Conservation (phyloP, 2,329 filamentous ascomycete genomes). For the Coniella lustricola region DNA sequence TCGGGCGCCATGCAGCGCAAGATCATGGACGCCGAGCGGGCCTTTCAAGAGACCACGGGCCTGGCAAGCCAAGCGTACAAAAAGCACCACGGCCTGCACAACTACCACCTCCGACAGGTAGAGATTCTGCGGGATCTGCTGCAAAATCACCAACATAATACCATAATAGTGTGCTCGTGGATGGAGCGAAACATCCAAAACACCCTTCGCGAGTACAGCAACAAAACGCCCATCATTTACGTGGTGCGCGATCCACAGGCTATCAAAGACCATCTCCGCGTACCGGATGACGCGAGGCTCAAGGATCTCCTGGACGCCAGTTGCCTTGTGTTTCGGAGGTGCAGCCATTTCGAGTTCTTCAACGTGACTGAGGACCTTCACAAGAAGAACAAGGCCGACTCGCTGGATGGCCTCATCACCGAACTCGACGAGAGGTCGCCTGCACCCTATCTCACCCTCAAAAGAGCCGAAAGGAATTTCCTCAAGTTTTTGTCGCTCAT, state of each 20-base stretch:
- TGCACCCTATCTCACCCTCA: constrained; percentile 59
- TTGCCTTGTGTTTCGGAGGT: constrained; percentile 53
- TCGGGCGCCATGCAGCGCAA: constrained; percentile 62
- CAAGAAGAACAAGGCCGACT: constrained; percentile 25
- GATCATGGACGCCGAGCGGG: constrained; percentile 61
- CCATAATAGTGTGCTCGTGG: constrained; percentile 66
- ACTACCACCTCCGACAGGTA: constrained; percentile 58
- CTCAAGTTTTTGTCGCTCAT: constrained; percentile 60
- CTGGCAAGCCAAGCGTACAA: constrained; percentile 57
- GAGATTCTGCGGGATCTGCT: constrained; percentile 55
- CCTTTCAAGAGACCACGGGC: constrained; percentile 59
- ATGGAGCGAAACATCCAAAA: constrained; percentile 57
- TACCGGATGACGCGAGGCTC: constrained; percentile 49
- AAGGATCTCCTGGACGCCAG: constrained; percentile 51
- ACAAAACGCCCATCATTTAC: constrained; percentile 63
- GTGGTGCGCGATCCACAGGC: constrained; percentile 58
- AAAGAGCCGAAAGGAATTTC: constrained; percentile 62
- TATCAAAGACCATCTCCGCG: constrained; percentile 55
- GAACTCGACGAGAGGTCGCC: constrained; percentile 33
- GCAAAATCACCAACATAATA: constrained; percentile 48
- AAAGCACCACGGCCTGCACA: constrained; percentile 51
- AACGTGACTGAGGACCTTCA: constrained; percentile 53
- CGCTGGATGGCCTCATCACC: constrained; percentile 22
- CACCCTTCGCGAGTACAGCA: constrained; percentile 54
- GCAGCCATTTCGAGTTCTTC: constrained; percentile 70